These are phyloP conservation scores for Clathrospora elynae DNA, from an alignment of 2,329 filamentous ascomycete species.

Conservation along the genomic window DNA sequence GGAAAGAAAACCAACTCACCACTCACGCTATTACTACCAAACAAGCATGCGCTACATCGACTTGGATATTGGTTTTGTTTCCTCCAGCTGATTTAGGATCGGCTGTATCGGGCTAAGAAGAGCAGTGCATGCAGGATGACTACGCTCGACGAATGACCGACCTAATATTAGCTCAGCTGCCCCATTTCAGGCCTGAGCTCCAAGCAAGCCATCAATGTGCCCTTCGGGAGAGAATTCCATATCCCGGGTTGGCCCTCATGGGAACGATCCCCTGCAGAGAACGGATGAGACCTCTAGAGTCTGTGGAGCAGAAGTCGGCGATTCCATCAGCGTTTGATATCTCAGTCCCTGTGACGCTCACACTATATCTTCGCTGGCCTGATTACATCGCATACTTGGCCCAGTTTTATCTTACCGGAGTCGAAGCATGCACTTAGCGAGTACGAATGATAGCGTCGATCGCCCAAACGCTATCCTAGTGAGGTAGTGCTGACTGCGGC, in stretches of 20 bases:
- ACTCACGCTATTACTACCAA: slow-evolving; percentile 7
- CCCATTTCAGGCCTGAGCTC: slow-evolving; percentile 17
- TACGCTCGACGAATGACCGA: slow-evolving; percentile 16
- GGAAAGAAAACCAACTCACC: slow-evolving; percentile 8
- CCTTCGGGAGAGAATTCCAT: too few species aligned
- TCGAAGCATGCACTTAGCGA: slow-evolving; percentile 6
- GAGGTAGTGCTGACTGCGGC: slow-evolving; percentile 15
- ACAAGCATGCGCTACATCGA: not conserved
- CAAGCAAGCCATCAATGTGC: slow-evolving; percentile 2
- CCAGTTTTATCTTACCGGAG: slow-evolving; percentile 8
- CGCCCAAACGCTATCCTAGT: slow-evolving; percentile 5
- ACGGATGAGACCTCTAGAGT: too few species aligned
- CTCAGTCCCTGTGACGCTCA: slow-evolving; percentile 7
- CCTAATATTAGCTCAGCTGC: slow-evolving; percentile 22
- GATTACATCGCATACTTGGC: slow-evolving; percentile 11
- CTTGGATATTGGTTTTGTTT: slow-evolving; percentile 1
- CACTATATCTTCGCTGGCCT: slow-evolving; percentile 7
- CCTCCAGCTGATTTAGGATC: slow-evolving; percentile 17
- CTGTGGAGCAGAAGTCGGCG: not conserved
- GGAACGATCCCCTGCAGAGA: too few species aligned
- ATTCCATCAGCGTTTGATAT: not conserved
- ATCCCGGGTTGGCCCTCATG: too few species aligned
- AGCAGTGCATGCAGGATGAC: slow-evolving; percentile 21
- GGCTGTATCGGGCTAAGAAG: slow-evolving; percentile 5
- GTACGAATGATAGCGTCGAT: slow-evolving; percentile 16